Percentiles rank a stretch among this genome's conserved stretches.
phyloP scores from a whole-genome alignment of 1,284 basidiomycete genomes.

The Stereum hirsutum region DNA sequence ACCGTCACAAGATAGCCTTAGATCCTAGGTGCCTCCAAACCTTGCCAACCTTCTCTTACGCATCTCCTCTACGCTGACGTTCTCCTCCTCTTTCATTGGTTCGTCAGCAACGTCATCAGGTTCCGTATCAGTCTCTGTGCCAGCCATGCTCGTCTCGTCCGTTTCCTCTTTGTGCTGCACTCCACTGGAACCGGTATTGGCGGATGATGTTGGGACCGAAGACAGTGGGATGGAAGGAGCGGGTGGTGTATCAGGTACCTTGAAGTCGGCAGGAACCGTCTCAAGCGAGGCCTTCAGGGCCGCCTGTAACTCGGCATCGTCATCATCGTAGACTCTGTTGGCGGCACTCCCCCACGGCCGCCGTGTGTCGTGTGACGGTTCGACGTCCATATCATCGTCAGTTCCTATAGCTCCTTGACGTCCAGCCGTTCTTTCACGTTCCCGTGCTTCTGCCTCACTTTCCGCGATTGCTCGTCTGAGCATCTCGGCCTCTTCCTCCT shows the following conservation, averaged over 20 bases:
- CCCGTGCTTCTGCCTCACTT: conserved; percentile 42
- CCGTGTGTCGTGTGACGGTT: conserved; percentile 5
- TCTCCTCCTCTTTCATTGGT: conserved; percentile 14
- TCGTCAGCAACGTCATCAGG: conserved; percentile 15
- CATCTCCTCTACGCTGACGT: conserved; percentile 67
- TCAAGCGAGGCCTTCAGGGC: conserved; percentile 79
- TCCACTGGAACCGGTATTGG: conserved; percentile 13
- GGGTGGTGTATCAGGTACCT: conserved; percentile 22
- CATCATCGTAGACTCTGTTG: conserved; percentile 67
- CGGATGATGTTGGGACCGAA: conserved; percentile 12
- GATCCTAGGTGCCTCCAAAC: too few species aligned
- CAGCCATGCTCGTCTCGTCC: conserved; percentile 15
- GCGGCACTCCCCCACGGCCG: conserved; percentile 1
- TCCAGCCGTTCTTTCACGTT: conserved; percentile 17
- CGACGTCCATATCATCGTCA: conserved; percentile 21
- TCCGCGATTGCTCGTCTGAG: conserved; percentile 59
- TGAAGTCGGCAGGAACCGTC: conserved; percentile 47
- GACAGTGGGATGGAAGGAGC: conserved; percentile 5
- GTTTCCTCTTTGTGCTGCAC: conserved; percentile 21
- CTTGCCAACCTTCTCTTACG: conserved; percentile 66
- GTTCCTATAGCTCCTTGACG: conserved; percentile 16
- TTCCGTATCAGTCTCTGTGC: conserved; percentile 20
- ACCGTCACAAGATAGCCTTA: too few species aligned
- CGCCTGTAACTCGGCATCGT: conserved; percentile 79
- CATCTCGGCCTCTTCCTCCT: conserved; percentile 51